Evolutionary conservation across 2,329 filamentous ascomycete genomes (phyloP).

Genomic region (Aspergillus calidoustus): DNA sequence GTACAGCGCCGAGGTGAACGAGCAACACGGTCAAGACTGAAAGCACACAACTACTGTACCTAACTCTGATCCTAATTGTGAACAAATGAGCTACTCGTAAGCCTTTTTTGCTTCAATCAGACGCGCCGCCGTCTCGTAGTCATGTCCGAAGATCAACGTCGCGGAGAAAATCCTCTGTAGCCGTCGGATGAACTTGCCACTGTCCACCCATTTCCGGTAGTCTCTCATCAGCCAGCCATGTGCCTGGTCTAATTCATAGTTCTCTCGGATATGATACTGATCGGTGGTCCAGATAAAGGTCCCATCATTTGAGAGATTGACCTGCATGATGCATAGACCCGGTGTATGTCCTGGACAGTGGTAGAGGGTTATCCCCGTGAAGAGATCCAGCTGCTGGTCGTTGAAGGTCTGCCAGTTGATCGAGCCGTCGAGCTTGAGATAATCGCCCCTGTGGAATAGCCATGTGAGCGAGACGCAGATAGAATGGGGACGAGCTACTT

Average conservation of each 20-base stretch:
- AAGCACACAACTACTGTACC: not conserved
- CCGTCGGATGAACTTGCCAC: slow-evolving; percentile 39
- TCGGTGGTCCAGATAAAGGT: slow-evolving; percentile 49
- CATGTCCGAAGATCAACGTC: slow-evolving; percentile 40
- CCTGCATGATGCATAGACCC: slow-evolving; percentile 42
- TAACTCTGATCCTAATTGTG: not conserved
- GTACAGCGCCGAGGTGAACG: slow-evolving; percentile 34
- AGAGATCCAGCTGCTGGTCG: slow-evolving; percentile 45
- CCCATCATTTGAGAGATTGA: slow-evolving; percentile 41
- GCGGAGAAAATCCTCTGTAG: slow-evolving; percentile 38
- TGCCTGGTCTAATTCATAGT: slow-evolving; percentile 40
- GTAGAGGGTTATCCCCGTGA: slow-evolving; percentile 44
- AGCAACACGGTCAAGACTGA: not conserved
- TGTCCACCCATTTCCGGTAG: slow-evolving; percentile 43
- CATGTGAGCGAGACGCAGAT: not conserved
- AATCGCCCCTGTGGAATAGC: slow-evolving; percentile 26
- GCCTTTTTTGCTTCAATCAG: slow-evolving; percentile 12
- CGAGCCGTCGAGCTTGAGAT: slow-evolving; percentile 36
- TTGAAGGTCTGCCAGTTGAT: slow-evolving; percentile 52
- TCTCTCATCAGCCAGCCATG: slow-evolving; percentile 45
- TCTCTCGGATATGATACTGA: slow-evolving; percentile 47
- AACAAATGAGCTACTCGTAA: slow-evolving; percentile 9
- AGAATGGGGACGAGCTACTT: not conserved
- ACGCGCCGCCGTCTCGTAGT: slow-evolving; percentile 19
- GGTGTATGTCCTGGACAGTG: slow-evolving; percentile 45